These are phyloP conservation scores for Fistulina hepatica DNA, from an alignment of 1,284 basidiomycete species.

Conservation along the genomic window DNA sequence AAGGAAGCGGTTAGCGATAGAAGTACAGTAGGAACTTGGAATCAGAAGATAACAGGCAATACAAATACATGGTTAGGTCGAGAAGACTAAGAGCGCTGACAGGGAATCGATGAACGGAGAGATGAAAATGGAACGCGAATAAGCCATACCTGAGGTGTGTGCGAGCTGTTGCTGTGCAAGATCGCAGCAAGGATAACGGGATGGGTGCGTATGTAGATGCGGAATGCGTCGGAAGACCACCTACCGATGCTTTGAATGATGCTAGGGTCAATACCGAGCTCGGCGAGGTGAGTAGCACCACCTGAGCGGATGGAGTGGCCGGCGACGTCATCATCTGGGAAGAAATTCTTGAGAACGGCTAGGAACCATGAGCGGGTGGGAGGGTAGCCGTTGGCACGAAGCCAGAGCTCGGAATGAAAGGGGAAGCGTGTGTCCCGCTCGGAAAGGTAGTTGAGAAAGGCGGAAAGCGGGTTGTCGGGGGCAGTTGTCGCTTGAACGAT, in stretches of 20 bases:
- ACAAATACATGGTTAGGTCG: too few species aligned
- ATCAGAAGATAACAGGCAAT: too few species aligned
- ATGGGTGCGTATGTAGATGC: constrained; percentile 9
- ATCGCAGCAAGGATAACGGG: constrained; percentile 6
- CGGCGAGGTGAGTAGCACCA: constrained; percentile 7
- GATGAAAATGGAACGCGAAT: too few species aligned
- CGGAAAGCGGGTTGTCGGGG: not conserved
- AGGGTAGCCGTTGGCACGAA: constrained; percentile 9
- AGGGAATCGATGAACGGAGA: too few species aligned
- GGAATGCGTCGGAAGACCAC: constrained; percentile 8
- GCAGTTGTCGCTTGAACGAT: not conserved
- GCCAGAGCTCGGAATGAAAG: constrained; percentile 10
- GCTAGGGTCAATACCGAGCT: constrained; percentile 1
- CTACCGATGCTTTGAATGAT: constrained; percentile 8
- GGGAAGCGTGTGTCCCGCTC: constrained; percentile 10
- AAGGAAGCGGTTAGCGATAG: too few species aligned
- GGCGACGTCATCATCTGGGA: constrained; percentile 3
- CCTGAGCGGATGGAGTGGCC: constrained; percentile 10
- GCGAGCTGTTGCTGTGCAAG: too few species aligned
- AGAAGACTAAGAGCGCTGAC: too few species aligned
- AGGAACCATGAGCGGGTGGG: constrained; percentile 18
- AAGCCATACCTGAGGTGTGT: too few species aligned
- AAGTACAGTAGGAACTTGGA: too few species aligned
- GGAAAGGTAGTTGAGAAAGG: constrained; percentile 8
- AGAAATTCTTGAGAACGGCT: constrained; percentile 2